Base-by-base conservation (phyloP, 306 rosid genomes). In the Ziziphus jujuba region DNA sequence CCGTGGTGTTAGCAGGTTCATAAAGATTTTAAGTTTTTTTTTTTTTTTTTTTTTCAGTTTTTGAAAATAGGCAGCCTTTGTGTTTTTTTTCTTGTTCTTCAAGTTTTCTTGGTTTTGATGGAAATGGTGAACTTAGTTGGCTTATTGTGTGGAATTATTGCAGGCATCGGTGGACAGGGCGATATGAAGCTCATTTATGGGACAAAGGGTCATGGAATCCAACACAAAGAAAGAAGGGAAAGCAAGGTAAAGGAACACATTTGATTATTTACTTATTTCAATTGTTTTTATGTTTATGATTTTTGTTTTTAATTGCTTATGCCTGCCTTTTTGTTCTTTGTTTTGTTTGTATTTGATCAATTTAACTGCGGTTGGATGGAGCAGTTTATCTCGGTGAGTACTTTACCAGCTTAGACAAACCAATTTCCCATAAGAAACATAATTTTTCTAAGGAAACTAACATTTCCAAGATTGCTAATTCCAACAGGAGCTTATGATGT, bases 301-400 rank as follows among this genome's bases (percentile, higher is more conserved):
- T 25, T 17, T 47, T 51, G 5, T 34, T 67, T 33, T 54, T 65
- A 40, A 60, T 52, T 66, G 23, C 76, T 79, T 11, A 70, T 70
- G 13, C 47, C 56, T 74, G 36, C 28, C 65, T 34, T 60, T 60
- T 34, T 59, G 64, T 14, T 72, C 33, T 40, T 75, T 9, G 19
- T 70, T 59, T 66, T 51, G 24, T 44, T 5, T 34, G 36, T 34
- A 47, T 54, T 68, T 52, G 71, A 72, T 28, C 33, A 4, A 71
- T 69, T 65, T 48, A 57, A 58, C 14, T 71, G 77, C 24, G 74
- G 72, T 75, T 63, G 34, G 34, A 48, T 59, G 79, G 77, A 74
- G 75, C 90, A 86, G 97, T 91, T 53, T 91, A 91, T 79, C 64
- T 91, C 56, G 97, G 97, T 88, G 59, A 84, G 79, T 59, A 50